Percentiles rank a stretch among this genome's conserved stretches.
These are phyloP conservation scores for Knufia petricola DNA, from an alignment of 2,329 filamentous ascomycete species.

Conservation along the genomic window DNA sequence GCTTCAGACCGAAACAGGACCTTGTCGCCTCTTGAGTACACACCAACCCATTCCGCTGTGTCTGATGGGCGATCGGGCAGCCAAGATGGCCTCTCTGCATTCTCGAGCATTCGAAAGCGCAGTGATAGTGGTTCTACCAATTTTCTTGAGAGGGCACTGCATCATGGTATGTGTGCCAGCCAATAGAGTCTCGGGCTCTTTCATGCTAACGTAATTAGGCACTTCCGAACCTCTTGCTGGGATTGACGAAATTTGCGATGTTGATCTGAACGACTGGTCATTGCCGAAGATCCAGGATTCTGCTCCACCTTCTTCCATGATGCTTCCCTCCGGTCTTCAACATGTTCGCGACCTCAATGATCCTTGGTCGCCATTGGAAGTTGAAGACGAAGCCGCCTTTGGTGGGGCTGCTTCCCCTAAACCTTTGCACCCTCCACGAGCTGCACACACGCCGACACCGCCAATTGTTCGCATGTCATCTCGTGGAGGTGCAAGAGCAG, in stretches of 20 bases:
- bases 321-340: constrained; percentile 7
- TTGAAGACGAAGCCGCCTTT: constrained; percentile 1
- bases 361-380: constrained; percentile 7
- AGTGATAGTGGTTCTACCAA: constrained; percentile 9
- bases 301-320: constrained; percentile 3
- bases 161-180: constrained; percentile 4
- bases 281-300: constrained; percentile 3
- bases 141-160: constrained; percentile 5
- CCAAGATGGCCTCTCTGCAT: constrained; percentile 7
- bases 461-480: constrained; percentile 20
- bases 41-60: constrained; percentile 1
- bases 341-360: constrained; percentile 8
- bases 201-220: constrained; percentile 2
- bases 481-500: constrained; percentile 77
- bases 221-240: constrained; percentile 5
- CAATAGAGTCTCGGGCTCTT: neutral
- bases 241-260: constrained; percentile 8
- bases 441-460: neutral
- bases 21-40: constrained; percentile 8
- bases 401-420: neutral
- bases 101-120: neutral
- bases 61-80: constrained; percentile 2
- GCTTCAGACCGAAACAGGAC: constrained; percentile 6
- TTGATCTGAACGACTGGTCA: constrained; percentile 4
- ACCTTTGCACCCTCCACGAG: neutral